Base-by-base conservation (phyloP, 768 basidiomycete genomes). In the Cystobasidium ongulense region DNA sequence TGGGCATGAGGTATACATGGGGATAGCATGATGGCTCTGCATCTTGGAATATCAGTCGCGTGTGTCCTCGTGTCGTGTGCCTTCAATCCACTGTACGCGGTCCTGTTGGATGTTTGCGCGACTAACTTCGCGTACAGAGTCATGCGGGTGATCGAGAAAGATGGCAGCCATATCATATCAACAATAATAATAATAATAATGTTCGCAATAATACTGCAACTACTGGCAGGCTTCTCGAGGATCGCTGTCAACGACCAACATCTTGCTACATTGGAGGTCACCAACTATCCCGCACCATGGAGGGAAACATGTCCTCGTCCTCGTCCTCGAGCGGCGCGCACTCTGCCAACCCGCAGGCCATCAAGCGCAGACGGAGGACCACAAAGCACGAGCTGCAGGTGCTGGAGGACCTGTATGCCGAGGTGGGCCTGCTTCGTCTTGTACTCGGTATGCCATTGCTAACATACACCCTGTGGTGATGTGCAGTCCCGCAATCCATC, bases 361-460 rank as follows among this genome's bases (percentile, higher is more conserved):
- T 71, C 52, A 71, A 71, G 31, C 52, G 68, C 15, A 8, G 68
- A 38, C 13, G 68, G 25, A 71, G 68, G 39, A 71, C 68, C 10
- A 71, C 52, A 8, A 71, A 71, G 53, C 25, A 71, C 15, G 68
- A 71, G 36, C 54, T 35, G 10, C 11, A 46, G 21, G 38, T 71
- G 13, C 25, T 71, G 29, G 68, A 71, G 68, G 52, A 54, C 27
- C 35, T 71, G 57, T 64, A 39, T 64, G 38, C 25, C n/a, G 63
- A 23, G 63, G 63, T 64, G 27, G 38, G 31, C 18, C 15, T 27
- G 13, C 25, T 21, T 59, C 25, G 17, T 59, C 11, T 15, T 59
- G 15, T 31, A 13, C 57, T 59, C 11, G 21, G 11, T 59, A 13
- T 13, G 57, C 11, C 57, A 59, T 59, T 31, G 13, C 63, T 64